Evolutionary conservation across 805 yeast genomes (phyloP).

Genomic region (Citeromyces matritensis): DNA sequence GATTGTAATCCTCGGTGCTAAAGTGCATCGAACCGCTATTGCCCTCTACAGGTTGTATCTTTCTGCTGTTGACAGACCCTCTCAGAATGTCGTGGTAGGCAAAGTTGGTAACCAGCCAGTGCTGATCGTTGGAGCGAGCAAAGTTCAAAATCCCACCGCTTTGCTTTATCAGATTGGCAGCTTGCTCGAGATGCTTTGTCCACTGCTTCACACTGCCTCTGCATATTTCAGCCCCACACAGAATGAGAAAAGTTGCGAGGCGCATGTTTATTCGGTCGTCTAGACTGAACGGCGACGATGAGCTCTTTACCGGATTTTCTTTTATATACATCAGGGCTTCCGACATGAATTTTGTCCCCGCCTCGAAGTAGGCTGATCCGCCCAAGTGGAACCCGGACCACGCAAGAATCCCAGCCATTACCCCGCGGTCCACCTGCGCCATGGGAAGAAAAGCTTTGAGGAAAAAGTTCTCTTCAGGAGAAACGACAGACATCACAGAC

Average conservation of each 20-base stretch:
- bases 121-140: conserved; percentile 39
- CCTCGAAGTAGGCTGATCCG: conserved; percentile 21
- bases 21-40: conserved; percentile 64
- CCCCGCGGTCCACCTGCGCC: conserved; percentile 35
- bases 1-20: conserved; percentile 42
- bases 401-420: conserved; percentile 33
- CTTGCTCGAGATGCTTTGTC: conserved; percentile 52
- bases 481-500: conserved; percentile 28
- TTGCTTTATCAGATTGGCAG: conserved; percentile 42
- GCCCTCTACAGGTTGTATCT: no score
- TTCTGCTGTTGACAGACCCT: conserved; percentile 40
- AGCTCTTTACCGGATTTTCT: conserved; percentile 11
- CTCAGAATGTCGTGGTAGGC: conserved; percentile 72
- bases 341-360: conserved; percentile 30
- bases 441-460: conserved; percentile 37
- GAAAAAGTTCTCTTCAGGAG: conserved; percentile 32
- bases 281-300: conserved; percentile 7
- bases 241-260: conserved; percentile 50
- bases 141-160: conserved; percentile 47
- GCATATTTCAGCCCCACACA: conserved; percentile 74
- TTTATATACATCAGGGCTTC: conserved; percentile 28
- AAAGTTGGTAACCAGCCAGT: conserved; percentile 65
- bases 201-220: conserved; percentile 70
- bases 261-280: conserved; percentile 22
- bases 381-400: conserved; percentile 43